These are phyloP conservation scores for Kurtzmaniella quercitrusa DNA, from an alignment of 1,139 yeast species.

Conservation along the genomic window DNA sequence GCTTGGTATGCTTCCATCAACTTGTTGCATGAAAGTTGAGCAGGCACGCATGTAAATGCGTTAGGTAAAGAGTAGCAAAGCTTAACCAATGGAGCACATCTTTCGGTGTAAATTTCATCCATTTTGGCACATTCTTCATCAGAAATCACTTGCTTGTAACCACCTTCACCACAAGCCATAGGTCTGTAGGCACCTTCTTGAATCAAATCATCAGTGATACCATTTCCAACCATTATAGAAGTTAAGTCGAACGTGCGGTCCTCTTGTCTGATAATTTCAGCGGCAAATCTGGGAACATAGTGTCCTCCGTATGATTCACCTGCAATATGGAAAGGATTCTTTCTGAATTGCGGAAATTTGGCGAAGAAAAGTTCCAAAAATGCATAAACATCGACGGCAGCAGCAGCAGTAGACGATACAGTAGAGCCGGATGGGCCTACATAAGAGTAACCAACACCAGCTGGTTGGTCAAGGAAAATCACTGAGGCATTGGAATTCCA, in stretches of 20 bases:
- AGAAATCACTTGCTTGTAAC: constrained; percentile 51
- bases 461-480: constrained; percentile 70
- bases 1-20: constrained; percentile 9
- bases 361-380: constrained; percentile 62
- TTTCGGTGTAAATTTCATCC: constrained; percentile 30
- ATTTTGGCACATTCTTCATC: constrained; percentile 52
- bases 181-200: constrained; percentile 62
- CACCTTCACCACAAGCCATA: constrained; percentile 70
- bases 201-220: constrained; percentile 59
- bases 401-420: constrained; percentile 52
- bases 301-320: constrained; percentile 79
- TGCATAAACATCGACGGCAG: constrained; percentile 62
- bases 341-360: constrained; percentile 50
- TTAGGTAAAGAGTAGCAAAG: constrained; percentile 9
- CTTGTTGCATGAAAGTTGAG: constrained; percentile 14
- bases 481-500: constrained; percentile 72
- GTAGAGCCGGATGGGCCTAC: constrained; percentile 27
- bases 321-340: constrained; percentile 57
- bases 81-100: constrained; percentile 10
- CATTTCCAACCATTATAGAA: constrained; percentile 67
- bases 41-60: constrained; percentile 12
- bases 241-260: constrained; percentile 54
- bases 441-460: constrained; percentile 67
- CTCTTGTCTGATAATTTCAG: constrained; percentile 52
- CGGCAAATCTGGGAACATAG: constrained; percentile 67